Conservation (phyloP, 2,329 filamentous ascomycete genomes). For the Delphinella strobiligena region DNA sequence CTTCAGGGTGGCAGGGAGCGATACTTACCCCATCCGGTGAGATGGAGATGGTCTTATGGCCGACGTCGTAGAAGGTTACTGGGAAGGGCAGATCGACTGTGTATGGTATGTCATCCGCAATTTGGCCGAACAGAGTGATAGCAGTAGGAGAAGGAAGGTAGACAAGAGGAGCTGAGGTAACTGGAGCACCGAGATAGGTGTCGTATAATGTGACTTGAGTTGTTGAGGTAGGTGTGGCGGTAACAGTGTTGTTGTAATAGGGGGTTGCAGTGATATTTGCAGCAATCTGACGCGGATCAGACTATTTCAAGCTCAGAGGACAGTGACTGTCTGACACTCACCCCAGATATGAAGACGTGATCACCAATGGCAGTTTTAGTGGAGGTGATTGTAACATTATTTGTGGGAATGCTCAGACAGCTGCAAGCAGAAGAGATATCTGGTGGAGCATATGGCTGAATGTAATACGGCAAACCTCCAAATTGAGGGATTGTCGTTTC, state of each 20-base stretch:
- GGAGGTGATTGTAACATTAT: not conserved
- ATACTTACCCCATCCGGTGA: not conserved
- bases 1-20: not conserved
- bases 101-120: not conserved
- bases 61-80: not conserved
- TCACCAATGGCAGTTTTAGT: not conserved
- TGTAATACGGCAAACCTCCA: not conserved
- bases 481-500: too few relatives aligned
- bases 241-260: too few relatives aligned
- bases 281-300: too few relatives aligned
- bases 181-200: constrained; percentile 1
- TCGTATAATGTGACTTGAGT: not conserved
- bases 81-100: not conserved
- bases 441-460: not conserved
- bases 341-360: too few relatives aligned
- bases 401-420: not conserved
- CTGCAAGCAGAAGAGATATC: not conserved
- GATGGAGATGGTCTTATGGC: not conserved
- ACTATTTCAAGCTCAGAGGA: too few relatives aligned
- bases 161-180: not conserved
- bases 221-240: not conserved
- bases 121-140: not conserved
- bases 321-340: too few relatives aligned
- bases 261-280: too few relatives aligned
- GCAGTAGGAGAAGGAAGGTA: not conserved